Evolutionary conservation across 345 rosid genomes (phyloP).

Genomic region (Arabis hirsuta): DNA sequence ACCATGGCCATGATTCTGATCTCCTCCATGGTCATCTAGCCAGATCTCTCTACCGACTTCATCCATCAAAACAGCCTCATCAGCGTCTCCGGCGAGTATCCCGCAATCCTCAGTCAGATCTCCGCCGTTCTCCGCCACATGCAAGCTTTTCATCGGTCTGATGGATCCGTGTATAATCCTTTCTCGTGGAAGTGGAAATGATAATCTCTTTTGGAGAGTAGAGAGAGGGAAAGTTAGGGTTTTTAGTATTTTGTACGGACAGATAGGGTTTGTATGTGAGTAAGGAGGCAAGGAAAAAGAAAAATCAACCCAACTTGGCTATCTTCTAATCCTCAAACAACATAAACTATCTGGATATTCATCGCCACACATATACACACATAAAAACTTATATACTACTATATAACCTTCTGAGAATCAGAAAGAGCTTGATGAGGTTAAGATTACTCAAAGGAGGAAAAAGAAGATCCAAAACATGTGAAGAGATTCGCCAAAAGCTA

Average conservation of each 20-base stretch:
- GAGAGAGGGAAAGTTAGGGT: conserved; percentile 33
- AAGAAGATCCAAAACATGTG: conserved; percentile 27
- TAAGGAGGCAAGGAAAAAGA: conserved; percentile 40
- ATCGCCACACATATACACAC: conserved; percentile 25
- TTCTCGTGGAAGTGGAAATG: conserved; percentile 25
- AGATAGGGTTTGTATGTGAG: conserved; percentile 45
- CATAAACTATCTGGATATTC: conserved; percentile 44
- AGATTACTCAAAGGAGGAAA: conserved; percentile 12
- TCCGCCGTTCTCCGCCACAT: conserved; percentile 37
- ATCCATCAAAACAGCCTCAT: conserved; percentile 40
- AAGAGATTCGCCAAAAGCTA: conserved; percentile 34
- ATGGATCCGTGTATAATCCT: conserved; percentile 21
- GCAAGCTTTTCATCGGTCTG: conserved; percentile 42
- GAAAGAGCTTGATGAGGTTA: conserved; percentile 21
- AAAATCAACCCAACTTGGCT: conserved; percentile 43
- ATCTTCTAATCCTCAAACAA: conserved; percentile 43
- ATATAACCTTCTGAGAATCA: conserved; percentile 7
- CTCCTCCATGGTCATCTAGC: conserved; percentile 53
- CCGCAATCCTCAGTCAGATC: conserved; percentile 39
- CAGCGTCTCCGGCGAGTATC: conserved; percentile 37
- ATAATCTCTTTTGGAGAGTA: conserved; percentile 31
- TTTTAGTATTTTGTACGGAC: conserved; percentile 44
- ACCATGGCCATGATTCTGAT: conserved; percentile 44
- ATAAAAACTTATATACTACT: conserved; percentile 4
- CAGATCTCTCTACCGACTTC: conserved; percentile 58